Evolutionary conservation across 768 basidiomycete species (phyloP).

Genomic region (Tricholoma matsutake): DNA sequence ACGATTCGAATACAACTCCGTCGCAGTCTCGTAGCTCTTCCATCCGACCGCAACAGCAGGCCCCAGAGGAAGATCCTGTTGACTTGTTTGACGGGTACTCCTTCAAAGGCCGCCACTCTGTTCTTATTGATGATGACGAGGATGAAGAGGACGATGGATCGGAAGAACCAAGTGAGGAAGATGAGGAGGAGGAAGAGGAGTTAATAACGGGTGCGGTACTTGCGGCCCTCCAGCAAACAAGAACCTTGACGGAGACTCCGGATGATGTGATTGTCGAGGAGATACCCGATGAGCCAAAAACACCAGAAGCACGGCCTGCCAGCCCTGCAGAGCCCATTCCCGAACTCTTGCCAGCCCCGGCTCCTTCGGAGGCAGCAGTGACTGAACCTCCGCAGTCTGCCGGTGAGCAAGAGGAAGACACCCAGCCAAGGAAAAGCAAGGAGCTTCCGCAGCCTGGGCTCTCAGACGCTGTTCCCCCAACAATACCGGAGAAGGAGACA

Average conservation of each 20-base stretch:
- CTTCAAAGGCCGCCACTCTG: constrained; percentile 83
- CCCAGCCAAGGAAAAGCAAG: constrained; percentile 28
- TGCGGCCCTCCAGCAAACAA: constrained; percentile 18
- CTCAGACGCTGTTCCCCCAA: constrained; percentile 24
- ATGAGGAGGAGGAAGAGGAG: constrained; percentile 7
- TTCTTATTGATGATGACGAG: constrained; percentile 71
- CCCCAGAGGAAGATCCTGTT: constrained; percentile 46
- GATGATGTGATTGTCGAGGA: constrained; percentile 18
- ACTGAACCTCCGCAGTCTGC: constrained; percentile 7
- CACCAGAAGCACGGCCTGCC: constrained; percentile 63
- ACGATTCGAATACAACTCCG: constrained; percentile 75
- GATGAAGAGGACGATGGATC: constrained; percentile 48
- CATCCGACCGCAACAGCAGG: constrained; percentile 39
- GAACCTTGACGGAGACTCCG: constrained; percentile 5
- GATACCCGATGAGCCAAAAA: constrained; percentile 58
- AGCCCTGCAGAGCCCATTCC: constrained; percentile 25
- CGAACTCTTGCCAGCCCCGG: constrained; percentile 19
- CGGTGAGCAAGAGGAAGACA: constrained; percentile 17
- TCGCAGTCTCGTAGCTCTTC: constrained; percentile 79
- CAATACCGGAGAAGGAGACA: constrained; percentile 28
- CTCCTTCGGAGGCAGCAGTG: constrained; percentile 15
- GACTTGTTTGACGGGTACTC: constrained; percentile 95
- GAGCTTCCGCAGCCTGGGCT: constrained; percentile 22
- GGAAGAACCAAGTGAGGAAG: constrained; percentile 42
- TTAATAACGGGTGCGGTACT: constrained; percentile 19